phyloP scores from a whole-genome alignment of 2,329 filamentous ascomycete genomes.

The Aspergillus sp. region DNA sequence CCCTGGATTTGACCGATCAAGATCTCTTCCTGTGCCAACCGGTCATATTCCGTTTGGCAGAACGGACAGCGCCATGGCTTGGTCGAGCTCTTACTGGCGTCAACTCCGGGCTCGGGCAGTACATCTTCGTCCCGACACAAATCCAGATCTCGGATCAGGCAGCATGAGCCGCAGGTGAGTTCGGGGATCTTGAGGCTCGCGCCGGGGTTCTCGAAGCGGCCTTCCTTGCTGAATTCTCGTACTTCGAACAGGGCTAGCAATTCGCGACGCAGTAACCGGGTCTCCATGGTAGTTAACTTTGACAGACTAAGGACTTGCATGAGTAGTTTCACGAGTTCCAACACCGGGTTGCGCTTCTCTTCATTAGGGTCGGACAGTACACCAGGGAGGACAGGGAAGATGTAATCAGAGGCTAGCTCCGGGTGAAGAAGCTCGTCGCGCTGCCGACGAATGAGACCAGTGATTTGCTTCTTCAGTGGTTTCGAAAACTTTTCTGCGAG shows the following conservation, averaged over 20 bases:
- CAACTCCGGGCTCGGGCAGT: slow-evolving; percentile 54
- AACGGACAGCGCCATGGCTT: slow-evolving; percentile 73
- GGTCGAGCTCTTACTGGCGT: slow-evolving; percentile 32
- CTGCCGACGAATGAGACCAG: slow-evolving; percentile 77
- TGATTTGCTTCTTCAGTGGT: slow-evolving; percentile 85
- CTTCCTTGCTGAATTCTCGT: slow-evolving; percentile 86
- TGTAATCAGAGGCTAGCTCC: slow-evolving; percentile 82
- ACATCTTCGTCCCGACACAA: slow-evolving; percentile 87
- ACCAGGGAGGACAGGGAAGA: slow-evolving; percentile 73
- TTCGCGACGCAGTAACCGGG: slow-evolving; percentile 83
- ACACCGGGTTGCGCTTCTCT: slow-evolving; percentile 71
- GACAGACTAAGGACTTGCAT: slow-evolving; percentile 92
- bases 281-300: slow-evolving; percentile 86
- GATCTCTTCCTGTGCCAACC: slow-evolving; percentile 79
- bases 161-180: slow-evolving; percentile 87
- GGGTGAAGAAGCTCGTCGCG: slow-evolving; percentile 87
- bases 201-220: slow-evolving; percentile 83
- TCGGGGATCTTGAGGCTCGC: slow-evolving; percentile 71
- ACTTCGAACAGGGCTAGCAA: slow-evolving; percentile 88
- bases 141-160: slow-evolving; percentile 83
- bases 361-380: slow-evolving; percentile 48
- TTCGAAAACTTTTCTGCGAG: slow-evolving; percentile 83
- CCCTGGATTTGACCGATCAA: slow-evolving; percentile 76
- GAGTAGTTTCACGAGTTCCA: slow-evolving; percentile 88
- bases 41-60: slow-evolving; percentile 74